Conservation (phyloP, 1,284 basidiomycete genomes). For the Fomitopsis pinicola region DNA sequence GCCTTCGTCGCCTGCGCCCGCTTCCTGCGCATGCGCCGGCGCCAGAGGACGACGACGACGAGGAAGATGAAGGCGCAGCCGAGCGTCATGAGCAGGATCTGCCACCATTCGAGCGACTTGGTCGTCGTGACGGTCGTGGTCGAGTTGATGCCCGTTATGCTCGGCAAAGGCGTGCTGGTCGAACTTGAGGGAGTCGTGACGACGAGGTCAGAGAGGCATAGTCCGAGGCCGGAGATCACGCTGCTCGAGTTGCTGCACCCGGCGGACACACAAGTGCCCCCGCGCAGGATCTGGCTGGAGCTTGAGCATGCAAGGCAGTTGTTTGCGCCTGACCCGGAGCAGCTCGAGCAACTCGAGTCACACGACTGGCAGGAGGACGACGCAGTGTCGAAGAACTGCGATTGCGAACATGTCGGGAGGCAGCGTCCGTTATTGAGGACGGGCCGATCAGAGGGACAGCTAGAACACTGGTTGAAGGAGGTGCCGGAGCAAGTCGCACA, state of each 20-base stretch:
- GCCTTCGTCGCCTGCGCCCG: constrained; percentile 59
- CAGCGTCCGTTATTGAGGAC: constrained; percentile 71
- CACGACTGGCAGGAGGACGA: constrained; percentile 63
- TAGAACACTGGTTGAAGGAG: constrained; percentile 71
- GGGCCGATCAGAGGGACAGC: constrained; percentile 62
- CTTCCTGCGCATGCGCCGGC: constrained; percentile 61
- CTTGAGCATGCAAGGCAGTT: constrained; percentile 73
- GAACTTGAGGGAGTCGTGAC: constrained; percentile 46
- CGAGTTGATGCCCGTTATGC: constrained; percentile 48
- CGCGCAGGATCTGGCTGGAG: constrained; percentile 53
- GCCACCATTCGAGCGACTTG: constrained; percentile 62
- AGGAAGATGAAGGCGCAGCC: constrained; percentile 77
- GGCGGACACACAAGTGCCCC: constrained; percentile 59
- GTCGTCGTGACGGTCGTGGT: constrained; percentile 33
- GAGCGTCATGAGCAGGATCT: constrained; percentile 76
- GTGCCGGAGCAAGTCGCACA: constrained; percentile 72
- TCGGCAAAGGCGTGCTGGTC: constrained; percentile 44
- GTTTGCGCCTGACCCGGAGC: constrained; percentile 57
- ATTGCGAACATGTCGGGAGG: constrained; percentile 67
- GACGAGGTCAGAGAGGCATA: constrained; percentile 74
- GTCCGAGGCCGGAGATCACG: constrained; percentile 65
- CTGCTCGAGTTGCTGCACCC: constrained; percentile 49
- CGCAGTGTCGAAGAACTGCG: constrained; percentile 66
- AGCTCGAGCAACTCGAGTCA: constrained; percentile 71
- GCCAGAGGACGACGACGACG: constrained; percentile 59